Base-by-base conservation (phyloP, 2,329 filamentous ascomycete genomes). In the Talaromyces islandicus region DNA sequence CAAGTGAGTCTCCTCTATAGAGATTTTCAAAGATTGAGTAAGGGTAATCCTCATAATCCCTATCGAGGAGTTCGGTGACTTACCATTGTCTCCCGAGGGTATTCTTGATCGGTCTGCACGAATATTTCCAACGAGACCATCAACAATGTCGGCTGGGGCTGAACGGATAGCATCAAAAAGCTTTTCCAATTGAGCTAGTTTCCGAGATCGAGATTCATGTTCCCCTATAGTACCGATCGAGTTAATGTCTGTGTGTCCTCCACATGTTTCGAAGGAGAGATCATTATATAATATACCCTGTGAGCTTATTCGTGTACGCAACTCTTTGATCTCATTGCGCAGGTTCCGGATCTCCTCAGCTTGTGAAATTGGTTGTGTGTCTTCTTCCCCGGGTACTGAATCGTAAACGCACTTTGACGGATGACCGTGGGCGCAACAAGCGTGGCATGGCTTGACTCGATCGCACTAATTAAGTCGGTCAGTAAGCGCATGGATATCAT, bases 361-460 rank as follows among this genome's bases (percentile, higher is more conserved):
- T 48, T 75, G 73, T 30, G 68, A 70, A 53, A 75, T 70, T 7
- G 73, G 73, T 32, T 66, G 66, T 35, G 68, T 65, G 29, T 71
- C 70, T 30, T 75, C 73, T 7, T 71, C 72, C 3, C 69, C 65
- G 9, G 67, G 58, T 7, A 60, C 64, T n/a, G 55, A 35, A 38
- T 75, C 72, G 61, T 74, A 75, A 11, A 71, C 67, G 58, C 73
- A 75, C 64, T 72, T 70, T 17, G 73, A 74, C 0, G 73, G 73
- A 56, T 75, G 73, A 4, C 73, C 73, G 64, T 75, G 72, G 7
- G 73, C 71, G 60, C 73, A 75, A 62, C 73, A 75, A 56, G 73
- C 72, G 61, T 75, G 72, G 60, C 72, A 75, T 58, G 73, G 73
- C 59, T 71, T 71, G 27, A 75, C 69, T 53, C 73, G 72, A 60